These are phyloP conservation scores for Pythium guiyangense DNA, from an alignment of 352 stramenopile species.

Conservation along the genomic window DNA sequence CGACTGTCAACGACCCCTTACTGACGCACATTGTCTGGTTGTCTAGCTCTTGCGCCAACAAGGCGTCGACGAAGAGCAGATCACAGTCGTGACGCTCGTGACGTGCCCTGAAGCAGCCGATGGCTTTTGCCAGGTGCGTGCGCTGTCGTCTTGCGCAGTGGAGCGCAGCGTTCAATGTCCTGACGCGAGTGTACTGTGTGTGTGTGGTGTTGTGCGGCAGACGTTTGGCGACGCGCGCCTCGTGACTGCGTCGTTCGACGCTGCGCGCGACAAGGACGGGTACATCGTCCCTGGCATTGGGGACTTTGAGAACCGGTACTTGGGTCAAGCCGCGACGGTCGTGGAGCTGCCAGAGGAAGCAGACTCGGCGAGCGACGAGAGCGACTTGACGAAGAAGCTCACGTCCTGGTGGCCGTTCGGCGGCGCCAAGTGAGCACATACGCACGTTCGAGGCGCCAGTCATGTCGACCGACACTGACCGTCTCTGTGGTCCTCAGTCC, in stretches of 20 bases:
- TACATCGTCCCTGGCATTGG: conserved; percentile 73
- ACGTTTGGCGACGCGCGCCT: conserved; percentile 66
- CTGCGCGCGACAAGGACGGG: conserved; percentile 43
- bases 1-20: too few relatives aligned
- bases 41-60: conserved; percentile 65
- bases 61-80: conserved; percentile 70
- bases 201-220: conserved; percentile 12
- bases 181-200: neutral
- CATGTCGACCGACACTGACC: neutral
- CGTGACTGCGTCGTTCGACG: conserved; percentile 76
- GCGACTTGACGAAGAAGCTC: conserved; percentile 38
- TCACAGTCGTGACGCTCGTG: conserved; percentile 76
- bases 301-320: conserved; percentile 71
- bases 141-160: too few relatives aligned
- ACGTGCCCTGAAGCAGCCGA: conserved; percentile 78
- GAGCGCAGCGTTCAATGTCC: too few relatives aligned
- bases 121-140: conserved; percentile 62
- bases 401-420: conserved; percentile 31
- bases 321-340: conserved; percentile 27
- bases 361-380: conserved; percentile 23
- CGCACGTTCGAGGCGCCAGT: neutral
- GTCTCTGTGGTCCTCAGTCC: too few relatives aligned
- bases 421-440: conserved; percentile 9
- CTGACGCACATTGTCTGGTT: too few relatives aligned
- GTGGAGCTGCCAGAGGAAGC: conserved; percentile 30